These are phyloP conservation scores for Eutrema salsugineum DNA, from an alignment of 441 rosid genomes.

Conservation along the genomic window DNA sequence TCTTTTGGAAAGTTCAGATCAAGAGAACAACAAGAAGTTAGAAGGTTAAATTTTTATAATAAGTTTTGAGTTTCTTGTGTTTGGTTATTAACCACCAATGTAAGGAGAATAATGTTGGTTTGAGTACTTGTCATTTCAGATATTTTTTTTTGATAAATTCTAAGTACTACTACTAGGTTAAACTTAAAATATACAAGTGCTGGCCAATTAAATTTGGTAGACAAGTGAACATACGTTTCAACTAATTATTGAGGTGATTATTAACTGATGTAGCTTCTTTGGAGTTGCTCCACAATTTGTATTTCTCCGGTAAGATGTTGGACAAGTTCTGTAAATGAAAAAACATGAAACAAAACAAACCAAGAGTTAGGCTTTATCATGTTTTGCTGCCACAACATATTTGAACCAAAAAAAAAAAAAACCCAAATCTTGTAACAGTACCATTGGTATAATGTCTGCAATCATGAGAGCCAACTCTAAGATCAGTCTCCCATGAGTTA, in stretches of 20 bases:
- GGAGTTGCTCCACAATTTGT: conserved; percentile 39
- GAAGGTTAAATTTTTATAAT: too few species aligned
- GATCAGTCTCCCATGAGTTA: conserved; percentile 48
- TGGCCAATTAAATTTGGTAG: neutral
- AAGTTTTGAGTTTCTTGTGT: too few species aligned
- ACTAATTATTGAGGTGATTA: neutral
- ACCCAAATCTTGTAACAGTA: conserved; percentile 14
- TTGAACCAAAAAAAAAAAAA: neutral
- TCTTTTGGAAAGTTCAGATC: neutral
- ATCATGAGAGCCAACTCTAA: conserved; percentile 61
- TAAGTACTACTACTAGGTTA: too few species aligned
- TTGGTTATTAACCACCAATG: neutral
- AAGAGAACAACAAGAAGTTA: neutral
- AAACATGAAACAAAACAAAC: neutral
- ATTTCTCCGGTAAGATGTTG: conserved; percentile 62
- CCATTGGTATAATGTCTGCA: conserved; percentile 72
- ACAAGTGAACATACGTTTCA: neutral
- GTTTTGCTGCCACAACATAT: neutral
- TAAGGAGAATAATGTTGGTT: neutral
- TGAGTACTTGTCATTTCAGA: neutral
- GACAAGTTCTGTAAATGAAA: conserved; percentile 45
- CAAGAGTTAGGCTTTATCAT: neutral
- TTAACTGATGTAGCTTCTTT: conserved; percentile 6
- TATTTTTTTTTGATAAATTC: neutral
- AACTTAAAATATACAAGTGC: neutral